Base-by-base conservation (phyloP, 148 eudicot genomes). In the Drosera capensis region DNA sequence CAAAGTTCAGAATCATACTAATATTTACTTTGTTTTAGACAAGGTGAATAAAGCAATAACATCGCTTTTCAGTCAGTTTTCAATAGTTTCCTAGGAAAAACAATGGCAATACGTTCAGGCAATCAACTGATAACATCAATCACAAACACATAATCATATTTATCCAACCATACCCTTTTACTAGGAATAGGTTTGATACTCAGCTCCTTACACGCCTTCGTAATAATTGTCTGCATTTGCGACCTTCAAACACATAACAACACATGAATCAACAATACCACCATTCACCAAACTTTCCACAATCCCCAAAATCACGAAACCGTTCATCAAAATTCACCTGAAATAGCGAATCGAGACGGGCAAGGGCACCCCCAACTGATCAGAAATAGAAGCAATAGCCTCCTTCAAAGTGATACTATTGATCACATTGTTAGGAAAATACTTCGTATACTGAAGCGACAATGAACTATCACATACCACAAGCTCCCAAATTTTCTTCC, bases 401-500 rank as follows among this genome's bases (percentile, higher is more conserved):
- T n/a, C n/a, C n/a, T n/a, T n/a, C n/a, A n/a, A n/a, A n/a, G n/a
- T 87, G 40, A 87, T 57, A 40, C 96, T 87, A 48, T 87, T 87
- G 37, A 87, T 87, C 14, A 82, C 82, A 77, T 82, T 87, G 52
- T 82, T 87, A 1, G 96, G 96, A 42, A 83, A 87, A 49, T 74
- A 79, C 64, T 87, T 82, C 0, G 86, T 83, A 23, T 69, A 77
- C 64, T 87, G 96, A 61, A 87, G 86, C 19, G 96, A 83, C n/a
- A 87, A 59, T 0, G 96, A 65, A 9, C 38, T 25, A 57, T 87
- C 96, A 44, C 96, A 87, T 39, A 77, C 96, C 8, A 87, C 74
- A 43, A 87, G 86, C 74, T 87, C 96, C 96, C 96, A 87, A 59
- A n/a, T n/a, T n/a, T n/a, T n/a, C n/a, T n/a, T n/a, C n/a, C n/a